Percentiles rank a stretch among this genome's conserved stretches.
These are phyloP conservation scores for Glebionis coronaria DNA, from an alignment of 129 eudicot genomes.

Conservation along the genomic window DNA sequence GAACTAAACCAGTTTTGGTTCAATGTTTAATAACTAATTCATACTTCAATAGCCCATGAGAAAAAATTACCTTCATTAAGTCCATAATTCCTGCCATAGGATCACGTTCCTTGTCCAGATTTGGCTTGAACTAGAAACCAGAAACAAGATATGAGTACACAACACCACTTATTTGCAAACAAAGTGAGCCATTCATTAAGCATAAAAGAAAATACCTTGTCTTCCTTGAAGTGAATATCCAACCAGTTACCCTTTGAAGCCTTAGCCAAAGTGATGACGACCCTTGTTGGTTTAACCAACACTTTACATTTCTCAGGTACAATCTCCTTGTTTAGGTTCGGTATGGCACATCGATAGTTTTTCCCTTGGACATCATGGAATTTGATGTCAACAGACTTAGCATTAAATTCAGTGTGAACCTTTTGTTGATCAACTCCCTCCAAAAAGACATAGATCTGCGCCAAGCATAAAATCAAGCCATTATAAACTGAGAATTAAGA, in stretches of 20 bases:
- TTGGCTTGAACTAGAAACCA: slow-evolving; percentile 59
- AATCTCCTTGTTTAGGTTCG: slow-evolving; percentile 73
- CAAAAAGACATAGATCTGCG: slow-evolving; percentile 66
- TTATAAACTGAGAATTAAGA: not conserved
- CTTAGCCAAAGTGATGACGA: slow-evolving; percentile 61
- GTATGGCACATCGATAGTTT: slow-evolving; percentile 80
- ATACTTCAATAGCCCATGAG: not conserved
- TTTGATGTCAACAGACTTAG: slow-evolving; percentile 66
- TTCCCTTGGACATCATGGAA: slow-evolving; percentile 87
- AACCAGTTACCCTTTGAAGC: slow-evolving; percentile 88
- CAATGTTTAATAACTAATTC: no score
- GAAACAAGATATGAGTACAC: not conserved
- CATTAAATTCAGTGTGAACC: slow-evolving; percentile 57
- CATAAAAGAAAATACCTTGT: slow-evolving; percentile 45
- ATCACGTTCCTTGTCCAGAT: slow-evolving; percentile 68
- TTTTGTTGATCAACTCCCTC: slow-evolving; percentile 82
- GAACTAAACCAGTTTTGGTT: no score
- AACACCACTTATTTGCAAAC: not conserved
- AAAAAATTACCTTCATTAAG: slow-evolving; percentile 71
- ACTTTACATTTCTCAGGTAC: slow-evolving; percentile 79
- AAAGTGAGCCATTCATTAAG: not conserved
- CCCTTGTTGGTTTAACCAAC: slow-evolving; percentile 80
- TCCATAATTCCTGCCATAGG: slow-evolving; percentile 99
- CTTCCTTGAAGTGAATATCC: slow-evolving; percentile 90
- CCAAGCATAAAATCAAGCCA: not conserved